These are phyloP conservation scores for Zygosaccharomyces bisporus DNA, from an alignment of 805 yeast genomes.

Conservation along the genomic window DNA sequence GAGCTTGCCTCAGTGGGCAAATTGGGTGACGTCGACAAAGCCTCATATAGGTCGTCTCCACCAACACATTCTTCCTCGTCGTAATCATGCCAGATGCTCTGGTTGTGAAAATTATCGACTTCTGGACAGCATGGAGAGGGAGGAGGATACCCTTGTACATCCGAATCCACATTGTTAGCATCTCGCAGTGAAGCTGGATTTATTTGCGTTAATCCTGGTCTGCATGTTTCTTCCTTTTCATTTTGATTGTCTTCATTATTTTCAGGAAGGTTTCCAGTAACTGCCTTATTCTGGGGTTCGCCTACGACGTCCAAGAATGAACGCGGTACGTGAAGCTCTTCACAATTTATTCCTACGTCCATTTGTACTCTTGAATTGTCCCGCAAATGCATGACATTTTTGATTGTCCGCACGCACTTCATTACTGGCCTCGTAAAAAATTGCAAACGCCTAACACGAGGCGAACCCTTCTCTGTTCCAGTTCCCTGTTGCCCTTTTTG, in stretches of 20 bases:
- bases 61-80: not conserved
- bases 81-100: not conserved
- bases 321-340: not conserved
- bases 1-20: not conserved
- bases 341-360: not conserved
- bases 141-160: conserved; percentile 18
- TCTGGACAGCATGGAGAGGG: conserved; percentile 8
- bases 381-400: not conserved
- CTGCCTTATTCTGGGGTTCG: too few relatives aligned
- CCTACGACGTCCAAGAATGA: not conserved
- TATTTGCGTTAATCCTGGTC: too few relatives aligned
- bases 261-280: too few relatives aligned
- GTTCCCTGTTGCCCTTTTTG: conserved; percentile 9
- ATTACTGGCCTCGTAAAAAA: conserved; percentile 11
- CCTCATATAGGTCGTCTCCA: not conserved
- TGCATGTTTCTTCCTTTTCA: too few relatives aligned
- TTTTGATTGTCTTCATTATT: too few relatives aligned
- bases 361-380: not conserved
- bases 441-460: conserved; percentile 1
- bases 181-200: conserved; percentile 11
- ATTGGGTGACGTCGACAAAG: not conserved
- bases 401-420: not conserved
- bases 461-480: conserved; percentile 2
- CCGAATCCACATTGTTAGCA: conserved; percentile 9
- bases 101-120: not conserved